Percentiles rank a stretch among this genome's conserved stretches.
Evolutionary conservation across 208 protist genomes (phyloP).

Genomic region (Crithidia mellificae): DNA sequence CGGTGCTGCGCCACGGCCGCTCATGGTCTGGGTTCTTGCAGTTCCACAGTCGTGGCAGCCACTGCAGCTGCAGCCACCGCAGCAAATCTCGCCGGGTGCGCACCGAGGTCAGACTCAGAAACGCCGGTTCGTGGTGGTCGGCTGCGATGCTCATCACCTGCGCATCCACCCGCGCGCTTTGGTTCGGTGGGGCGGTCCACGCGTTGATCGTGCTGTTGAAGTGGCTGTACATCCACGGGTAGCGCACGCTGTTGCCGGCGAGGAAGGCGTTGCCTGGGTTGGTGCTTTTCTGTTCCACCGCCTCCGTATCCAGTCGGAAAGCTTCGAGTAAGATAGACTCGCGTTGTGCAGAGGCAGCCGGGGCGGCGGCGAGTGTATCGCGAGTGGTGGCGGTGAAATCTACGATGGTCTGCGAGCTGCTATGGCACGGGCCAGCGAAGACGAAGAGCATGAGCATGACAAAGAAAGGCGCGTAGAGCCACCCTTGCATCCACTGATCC

Average conservation of each 20-base stretch:
- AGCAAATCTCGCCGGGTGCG: constrained; percentile 25
- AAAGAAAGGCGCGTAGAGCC: constrained; percentile 32
- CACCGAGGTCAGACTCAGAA: constrained; percentile 9
- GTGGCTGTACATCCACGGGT: constrained; percentile 42
- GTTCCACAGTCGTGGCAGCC: constrained; percentile 19
- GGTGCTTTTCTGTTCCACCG: not conserved
- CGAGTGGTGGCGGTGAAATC: constrained; percentile 15
- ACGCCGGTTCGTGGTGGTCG: constrained; percentile 15
- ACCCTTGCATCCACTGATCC: constrained; percentile 17
- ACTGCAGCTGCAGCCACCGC: constrained; percentile 29
- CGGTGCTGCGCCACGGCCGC: constrained; percentile 17
- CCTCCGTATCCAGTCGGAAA: constrained; percentile 42
- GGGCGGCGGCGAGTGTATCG: constrained; percentile 8
- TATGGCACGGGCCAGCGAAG: constrained; percentile 6
- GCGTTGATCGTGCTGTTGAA: constrained; percentile 34
- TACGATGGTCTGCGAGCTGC: constrained; percentile 7
- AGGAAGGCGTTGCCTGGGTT: constrained; percentile 23
- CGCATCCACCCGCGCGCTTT: constrained; percentile 16
- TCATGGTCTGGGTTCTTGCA: constrained; percentile 7
- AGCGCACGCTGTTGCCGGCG: constrained; percentile 28
- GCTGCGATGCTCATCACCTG: constrained; percentile 14
- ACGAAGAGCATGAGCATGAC: constrained; percentile 32
- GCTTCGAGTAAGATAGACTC: constrained; percentile 30
- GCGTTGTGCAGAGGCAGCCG: not conserved
- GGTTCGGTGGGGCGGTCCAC: constrained; percentile 34